Conservation (phyloP, 2,329 filamentous ascomycete genomes). For the Triangularia setosa region DNA sequence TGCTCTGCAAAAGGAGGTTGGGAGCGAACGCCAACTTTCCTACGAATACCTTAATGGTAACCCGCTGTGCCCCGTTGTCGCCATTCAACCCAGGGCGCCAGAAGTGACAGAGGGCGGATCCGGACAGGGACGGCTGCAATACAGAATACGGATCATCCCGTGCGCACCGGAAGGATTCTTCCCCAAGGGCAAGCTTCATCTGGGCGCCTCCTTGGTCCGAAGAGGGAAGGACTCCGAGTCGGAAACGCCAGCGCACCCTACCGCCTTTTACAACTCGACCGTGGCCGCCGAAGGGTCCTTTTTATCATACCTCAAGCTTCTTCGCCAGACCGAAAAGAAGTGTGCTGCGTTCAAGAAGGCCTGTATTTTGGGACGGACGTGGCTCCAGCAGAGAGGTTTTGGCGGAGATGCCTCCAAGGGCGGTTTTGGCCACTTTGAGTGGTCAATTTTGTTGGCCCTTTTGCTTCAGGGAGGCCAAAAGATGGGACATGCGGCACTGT, state of each 20-base stretch:
- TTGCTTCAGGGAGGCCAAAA: slow-evolving; percentile 74
- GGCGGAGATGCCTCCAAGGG: slow-evolving; percentile 64
- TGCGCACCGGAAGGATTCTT: slow-evolving; percentile 69
- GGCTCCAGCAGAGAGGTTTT: slow-evolving; percentile 86
- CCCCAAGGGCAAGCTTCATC: slow-evolving; percentile 64
- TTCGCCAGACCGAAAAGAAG: slow-evolving; percentile 65
- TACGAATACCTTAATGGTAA: slow-evolving; percentile 72
- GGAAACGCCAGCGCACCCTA: slow-evolving; percentile 46
- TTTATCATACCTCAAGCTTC: slow-evolving; percentile 68
- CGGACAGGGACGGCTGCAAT: slow-evolving; percentile 39
- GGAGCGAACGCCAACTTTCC: slow-evolving; percentile 50
- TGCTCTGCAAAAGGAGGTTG: slow-evolving; percentile 58
- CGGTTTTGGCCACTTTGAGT: slow-evolving; percentile 92
- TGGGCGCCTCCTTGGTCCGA: slow-evolving; percentile 67
- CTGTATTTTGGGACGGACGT: slow-evolving; percentile 79
- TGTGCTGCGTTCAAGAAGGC: slow-evolving; percentile 76
- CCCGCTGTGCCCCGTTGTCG: slow-evolving; percentile 66
- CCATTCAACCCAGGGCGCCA: slow-evolving; percentile 38
- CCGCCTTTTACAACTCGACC: slow-evolving; percentile 85
- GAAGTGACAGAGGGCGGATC: slow-evolving; percentile 27
- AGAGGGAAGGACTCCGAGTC: slow-evolving; percentile 44
- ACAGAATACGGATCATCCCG: slow-evolving; percentile 71
- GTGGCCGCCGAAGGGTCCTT: slow-evolving; percentile 74
- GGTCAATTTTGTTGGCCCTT: slow-evolving; percentile 74
- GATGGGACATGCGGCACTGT: slow-evolving; percentile 67